A percentile compares a stretch with the other conserved stretches of the same genome.
phyloP scores from a whole-genome alignment of 192 early-diverging fungal species.

The Phycomyces nitens region DNA sequence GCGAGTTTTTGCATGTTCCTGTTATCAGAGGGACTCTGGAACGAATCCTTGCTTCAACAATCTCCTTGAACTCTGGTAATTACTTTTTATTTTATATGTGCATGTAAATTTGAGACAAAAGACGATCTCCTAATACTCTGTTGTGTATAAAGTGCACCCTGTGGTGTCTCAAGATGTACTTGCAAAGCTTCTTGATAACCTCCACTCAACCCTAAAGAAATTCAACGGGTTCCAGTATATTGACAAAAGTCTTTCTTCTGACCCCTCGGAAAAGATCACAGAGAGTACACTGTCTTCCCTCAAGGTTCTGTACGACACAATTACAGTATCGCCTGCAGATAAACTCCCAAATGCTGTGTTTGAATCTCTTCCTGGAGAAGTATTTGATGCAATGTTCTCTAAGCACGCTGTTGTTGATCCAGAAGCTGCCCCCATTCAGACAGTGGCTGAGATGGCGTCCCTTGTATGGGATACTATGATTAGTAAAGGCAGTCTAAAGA shows the following conservation, averaged over 20 bases:
- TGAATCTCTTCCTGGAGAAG: background rate
- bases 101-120: background rate
- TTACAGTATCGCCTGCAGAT: background rate
- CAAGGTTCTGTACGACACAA: too few relatives aligned
- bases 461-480: constrained; percentile 4
- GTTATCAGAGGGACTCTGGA: background rate
- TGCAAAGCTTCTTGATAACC: too few relatives aligned
- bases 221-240: too few relatives aligned
- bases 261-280: too few relatives aligned
- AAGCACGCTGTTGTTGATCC: background rate
- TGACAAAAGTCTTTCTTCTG: too few relatives aligned
- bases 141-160: too few relatives aligned
- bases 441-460: background rate
- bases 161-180: too few relatives aligned
- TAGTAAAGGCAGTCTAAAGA: background rate
- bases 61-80: background rate
- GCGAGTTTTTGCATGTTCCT: too few relatives aligned
- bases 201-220: too few relatives aligned
- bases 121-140: too few relatives aligned
- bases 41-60: background rate
- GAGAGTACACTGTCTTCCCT: too few relatives aligned
- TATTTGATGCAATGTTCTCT: constrained; percentile 13
- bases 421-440: background rate
- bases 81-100: background rate
- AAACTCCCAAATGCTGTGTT: background rate